Evolutionary conservation across 345 rosid species (phyloP), one percentile per base, ranked within the genome.

Genomic region (Moricandia moricandioides): DNA sequence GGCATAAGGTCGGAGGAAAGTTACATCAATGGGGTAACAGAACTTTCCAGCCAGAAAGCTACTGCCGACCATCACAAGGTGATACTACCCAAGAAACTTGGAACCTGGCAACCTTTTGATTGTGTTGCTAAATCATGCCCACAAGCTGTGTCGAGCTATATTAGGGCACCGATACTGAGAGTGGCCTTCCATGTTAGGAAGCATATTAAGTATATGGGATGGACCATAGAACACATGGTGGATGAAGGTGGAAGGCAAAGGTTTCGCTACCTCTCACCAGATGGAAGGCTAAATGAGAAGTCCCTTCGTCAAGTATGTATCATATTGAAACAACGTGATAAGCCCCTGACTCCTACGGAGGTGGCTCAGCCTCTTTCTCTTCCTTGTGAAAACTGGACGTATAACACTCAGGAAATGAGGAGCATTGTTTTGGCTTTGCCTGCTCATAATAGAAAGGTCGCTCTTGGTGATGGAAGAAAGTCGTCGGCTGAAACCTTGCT

Each of bases 251-350:
- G 74, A 16, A 14, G 1, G 2, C 16, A 0, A 4, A 86, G 86
- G 67, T 31, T 79, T 8, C 92, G 91, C 62, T 93, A 89, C 71
- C 33, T 63, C 58, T 85, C 97, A 62, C 98, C 98, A 71, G 65
- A 73, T 45, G 85, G 89, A 14, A 79, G 79, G 68, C 80, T 69
- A 6, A 26, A 17, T 6, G 87, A 84, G 78, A 39, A 70, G 29
- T 93, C 98, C 77, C 88, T 93, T 81, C 68, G 63, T 39, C 72
- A 71, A 71, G 85, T 79, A 43, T 90, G 93, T 79, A 63, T 39
- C 29, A 71, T 49, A 70, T 54, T 92, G 73, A 51, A 14, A 24
- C 34, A 72, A 67, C 33, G 52, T 35, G 82, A 67, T 67, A 5
- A 49, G 18, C 29, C 58, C 10, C 6, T 10, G 35, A 37, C 57